phyloP scores from a whole-genome alignment of 441 rosid genomes.

The Gossypium lobatum region DNA sequence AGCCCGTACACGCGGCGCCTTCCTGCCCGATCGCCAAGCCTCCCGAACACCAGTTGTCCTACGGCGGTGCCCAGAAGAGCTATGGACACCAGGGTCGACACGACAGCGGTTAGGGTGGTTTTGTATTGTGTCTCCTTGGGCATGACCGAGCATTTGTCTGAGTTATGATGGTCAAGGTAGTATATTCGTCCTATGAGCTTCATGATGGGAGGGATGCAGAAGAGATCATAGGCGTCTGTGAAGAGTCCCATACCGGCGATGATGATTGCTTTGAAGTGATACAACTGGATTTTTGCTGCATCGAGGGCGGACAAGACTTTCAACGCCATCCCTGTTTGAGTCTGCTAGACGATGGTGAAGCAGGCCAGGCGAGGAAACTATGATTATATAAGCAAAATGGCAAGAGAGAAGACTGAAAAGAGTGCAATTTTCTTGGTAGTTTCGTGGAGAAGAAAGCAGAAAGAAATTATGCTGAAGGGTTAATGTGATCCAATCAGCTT shows the following conservation, averaged over 20 bases:
- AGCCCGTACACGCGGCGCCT: constrained; percentile 61
- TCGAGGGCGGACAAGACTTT: constrained; percentile 66
- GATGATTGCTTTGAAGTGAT: constrained; percentile 77
- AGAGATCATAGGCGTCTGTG: constrained; percentile 76
- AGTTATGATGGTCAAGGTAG: constrained; percentile 20
- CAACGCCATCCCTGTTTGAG: constrained; percentile 13
- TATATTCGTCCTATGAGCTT: constrained; percentile 50
- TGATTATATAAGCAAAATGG: not conserved
- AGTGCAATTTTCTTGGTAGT: not conserved
- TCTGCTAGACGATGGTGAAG: not conserved
- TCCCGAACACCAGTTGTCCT: constrained; percentile 60
- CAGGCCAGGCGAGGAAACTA: not conserved
- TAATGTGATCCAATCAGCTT: not conserved
- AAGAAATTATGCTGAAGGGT: not conserved
- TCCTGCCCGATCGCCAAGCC: constrained; percentile 55
- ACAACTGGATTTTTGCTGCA: constrained; percentile 47
- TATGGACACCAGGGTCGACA: constrained; percentile 13
- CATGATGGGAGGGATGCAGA: constrained; percentile 60
- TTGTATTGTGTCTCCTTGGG: not conserved
- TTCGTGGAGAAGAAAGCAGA: not conserved
- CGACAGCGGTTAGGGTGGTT: not conserved
- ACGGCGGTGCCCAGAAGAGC: constrained; percentile 52
- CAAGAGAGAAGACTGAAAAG: too few relatives aligned
- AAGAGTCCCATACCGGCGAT: constrained; percentile 84
- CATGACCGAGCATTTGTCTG: not conserved